Conservation (phyloP, 257 asterid genomes). For the Mentha longifolia region DNA sequence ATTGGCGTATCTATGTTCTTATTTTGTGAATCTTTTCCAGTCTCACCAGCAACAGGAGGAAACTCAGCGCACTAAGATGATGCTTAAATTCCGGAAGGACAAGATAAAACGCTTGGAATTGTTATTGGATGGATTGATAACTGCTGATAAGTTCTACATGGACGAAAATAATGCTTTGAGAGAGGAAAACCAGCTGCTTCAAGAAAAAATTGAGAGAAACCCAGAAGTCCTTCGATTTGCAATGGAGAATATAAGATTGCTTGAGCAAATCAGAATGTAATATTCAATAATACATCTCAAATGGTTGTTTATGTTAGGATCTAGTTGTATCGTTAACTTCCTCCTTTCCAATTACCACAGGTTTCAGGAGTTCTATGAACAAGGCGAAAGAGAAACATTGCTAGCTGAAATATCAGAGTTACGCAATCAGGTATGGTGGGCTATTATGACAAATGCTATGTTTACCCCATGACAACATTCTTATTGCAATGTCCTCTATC, state of each 20-base stretch:
- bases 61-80: slow-evolving; percentile 53
- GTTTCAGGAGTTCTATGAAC: slow-evolving; percentile 54
- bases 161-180: slow-evolving; percentile 57
- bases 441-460: not conserved
- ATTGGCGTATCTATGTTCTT: slow-evolving; percentile 13
- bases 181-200: slow-evolving; percentile 60
- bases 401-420: slow-evolving; percentile 57
- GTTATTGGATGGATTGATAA: slow-evolving; percentile 50
- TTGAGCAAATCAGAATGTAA: slow-evolving; percentile 57
- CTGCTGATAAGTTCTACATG: slow-evolving; percentile 53
- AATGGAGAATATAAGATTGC: slow-evolving; percentile 54
- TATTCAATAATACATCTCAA: slow-evolving; percentile 23
- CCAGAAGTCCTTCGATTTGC: slow-evolving; percentile 50
- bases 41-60: slow-evolving; percentile 60
- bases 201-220: slow-evolving; percentile 45
- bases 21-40: slow-evolving; percentile 41
- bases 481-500: slow-evolving; percentile 25
- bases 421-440: slow-evolving; percentile 55
- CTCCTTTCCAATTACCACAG: slow-evolving; percentile 39
- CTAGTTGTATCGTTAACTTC: slow-evolving; percentile 20
- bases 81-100: slow-evolving; percentile 60
- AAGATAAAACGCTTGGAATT: slow-evolving; percentile 58
- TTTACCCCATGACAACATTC: slow-evolving; percentile 27
- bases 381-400: slow-evolving; percentile 56
- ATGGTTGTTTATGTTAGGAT: slow-evolving; percentile 21